Percentiles rank a stretch among this genome's conserved stretches.
phyloP scores from a whole-genome alignment of 2,329 filamentous ascomycete genomes.

The Fusarium palustre region DNA sequence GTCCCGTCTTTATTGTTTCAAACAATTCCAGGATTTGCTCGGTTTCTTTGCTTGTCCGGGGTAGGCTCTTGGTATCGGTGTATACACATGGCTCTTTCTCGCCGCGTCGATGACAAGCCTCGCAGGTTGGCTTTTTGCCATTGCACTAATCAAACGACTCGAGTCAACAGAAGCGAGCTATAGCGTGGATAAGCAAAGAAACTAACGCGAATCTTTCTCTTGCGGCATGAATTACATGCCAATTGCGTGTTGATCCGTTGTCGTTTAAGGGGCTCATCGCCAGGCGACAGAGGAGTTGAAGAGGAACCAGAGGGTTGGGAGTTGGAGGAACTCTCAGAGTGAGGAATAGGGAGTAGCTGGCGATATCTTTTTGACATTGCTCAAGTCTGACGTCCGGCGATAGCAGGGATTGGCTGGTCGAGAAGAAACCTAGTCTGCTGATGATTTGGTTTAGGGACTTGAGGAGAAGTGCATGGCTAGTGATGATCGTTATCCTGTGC shows the following conservation, averaged over 20 bases:
- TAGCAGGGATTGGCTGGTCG: background rate
- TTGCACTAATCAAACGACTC: conserved; percentile 1
- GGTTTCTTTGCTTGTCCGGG: conserved; percentile 18
- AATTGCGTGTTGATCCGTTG: conserved; percentile 23
- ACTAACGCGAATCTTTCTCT: conserved; percentile 29
- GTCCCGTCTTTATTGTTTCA: conserved; percentile 6
- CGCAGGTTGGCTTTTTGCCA: conserved; percentile 12
- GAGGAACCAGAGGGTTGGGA: conserved; percentile 17
- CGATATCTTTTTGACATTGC: conserved; percentile 36
- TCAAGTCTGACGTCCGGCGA: background rate
- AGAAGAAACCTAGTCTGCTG: background rate
- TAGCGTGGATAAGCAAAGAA: too few species aligned
- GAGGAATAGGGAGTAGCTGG: conserved; percentile 20
- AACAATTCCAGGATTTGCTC: conserved; percentile 26
- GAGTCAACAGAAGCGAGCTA: background rate
- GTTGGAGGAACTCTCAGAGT: conserved; percentile 1
- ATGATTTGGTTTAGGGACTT: background rate
- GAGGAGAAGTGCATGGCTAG: background rate
- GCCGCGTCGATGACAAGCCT: conserved; percentile 22
- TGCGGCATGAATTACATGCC: conserved; percentile 21
- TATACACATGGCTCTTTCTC: conserved; percentile 15
- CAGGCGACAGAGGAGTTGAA: conserved; percentile 7
- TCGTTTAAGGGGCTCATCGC: conserved; percentile 23
- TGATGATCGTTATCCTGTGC: background rate
- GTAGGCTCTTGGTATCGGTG: conserved; percentile 1